Evolutionary conservation across 2,329 filamentous ascomycete species (phyloP), one percentile per base, ranked within the genome.

Genomic region (Colletotrichum sojae): DNA sequence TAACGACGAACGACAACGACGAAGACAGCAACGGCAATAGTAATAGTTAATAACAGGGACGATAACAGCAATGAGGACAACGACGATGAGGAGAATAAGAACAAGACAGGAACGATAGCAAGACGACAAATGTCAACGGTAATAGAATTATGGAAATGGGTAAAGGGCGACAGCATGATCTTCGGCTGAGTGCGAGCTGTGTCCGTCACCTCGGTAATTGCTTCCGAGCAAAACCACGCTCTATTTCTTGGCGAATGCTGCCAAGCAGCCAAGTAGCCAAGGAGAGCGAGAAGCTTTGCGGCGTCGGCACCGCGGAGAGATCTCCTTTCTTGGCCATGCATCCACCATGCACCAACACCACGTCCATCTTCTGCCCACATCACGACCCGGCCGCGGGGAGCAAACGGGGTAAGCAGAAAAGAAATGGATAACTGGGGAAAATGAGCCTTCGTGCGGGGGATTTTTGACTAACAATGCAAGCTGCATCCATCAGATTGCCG

Each of bases 361-460:
- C 31, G 31, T 36, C 49, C 40, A 36, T 49, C 53, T 27, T 18
- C 52, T 12, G n/a, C 63, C 55, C 54, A 66, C 55, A 60, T 66
- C 36, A 60, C 54, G 54, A 43, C 31, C 40, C 39, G 20, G 16
- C 40, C 31, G 40, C 40, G 40, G 51, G 52, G 45, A 27, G 10
- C 16, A 12, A 58, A 12, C 48, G 39, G 40, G 54, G 43, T 31
- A 27, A 12, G 31, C 6, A 18, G 56, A 22, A 66, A 52, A 60
- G 22, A 60, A 40, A 69, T 56, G 62, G 55, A 66, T 69, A 43
- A 61, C 66, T 36, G 66, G 62, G 66, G 62, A 36, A 61, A 60
- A 53, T 52, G 43, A 39, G 18, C 31, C 18, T 51, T 60, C 36
- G 55, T 54, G 66, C 51, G 62, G 66, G 66, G 62, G 27, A 43